A percentile compares a stretch with the other conserved stretches of the same genome.
These are phyloP conservation scores for Moesziomyces parantarcticus DNA, from an alignment of 1,284 basidiomycete species.

Conservation along the genomic window DNA sequence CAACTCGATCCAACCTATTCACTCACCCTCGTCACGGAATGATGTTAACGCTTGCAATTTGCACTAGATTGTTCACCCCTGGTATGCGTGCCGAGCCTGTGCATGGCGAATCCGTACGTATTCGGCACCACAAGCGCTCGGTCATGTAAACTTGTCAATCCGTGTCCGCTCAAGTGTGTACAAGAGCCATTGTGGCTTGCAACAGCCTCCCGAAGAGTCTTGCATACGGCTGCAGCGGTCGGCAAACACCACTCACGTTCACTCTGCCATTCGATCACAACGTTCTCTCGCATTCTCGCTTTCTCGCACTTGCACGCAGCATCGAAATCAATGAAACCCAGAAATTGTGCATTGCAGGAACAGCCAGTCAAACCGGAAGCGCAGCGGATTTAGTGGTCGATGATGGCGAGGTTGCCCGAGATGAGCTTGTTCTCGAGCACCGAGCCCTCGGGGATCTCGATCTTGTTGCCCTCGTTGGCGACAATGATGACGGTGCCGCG, in stretches of 20 bases:
- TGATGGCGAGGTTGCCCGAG: slow-evolving; percentile 68
- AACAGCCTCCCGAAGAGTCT: no score
- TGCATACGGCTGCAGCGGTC: no score
- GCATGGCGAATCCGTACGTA: no score
- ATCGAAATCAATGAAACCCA: not conserved
- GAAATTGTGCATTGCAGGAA: not conserved
- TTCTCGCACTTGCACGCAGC: not conserved
- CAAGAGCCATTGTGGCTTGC: no score
- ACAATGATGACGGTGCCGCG: slow-evolving; percentile 73
- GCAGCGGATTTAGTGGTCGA: slow-evolving; percentile 62
- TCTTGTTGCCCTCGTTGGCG: slow-evolving; percentile 91
- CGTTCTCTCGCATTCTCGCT: slow-evolving; percentile 3
- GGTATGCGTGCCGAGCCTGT: no score
- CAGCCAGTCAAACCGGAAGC: no score
- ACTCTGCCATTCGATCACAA: not conserved
- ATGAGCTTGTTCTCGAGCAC: slow-evolving; percentile 84
- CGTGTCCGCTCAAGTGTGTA: no score
- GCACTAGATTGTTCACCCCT: no score
- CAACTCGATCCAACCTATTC: slow-evolving; percentile 76
- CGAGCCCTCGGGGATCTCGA: slow-evolving; percentile 94
- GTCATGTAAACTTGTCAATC: no score
- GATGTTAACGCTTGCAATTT: not conserved
- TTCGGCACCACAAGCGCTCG: no score
- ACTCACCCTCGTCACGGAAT: not conserved
- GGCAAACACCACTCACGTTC: not conserved